Conservation (phyloP, 1,139 yeast species). For the Candida sp. region DNA sequence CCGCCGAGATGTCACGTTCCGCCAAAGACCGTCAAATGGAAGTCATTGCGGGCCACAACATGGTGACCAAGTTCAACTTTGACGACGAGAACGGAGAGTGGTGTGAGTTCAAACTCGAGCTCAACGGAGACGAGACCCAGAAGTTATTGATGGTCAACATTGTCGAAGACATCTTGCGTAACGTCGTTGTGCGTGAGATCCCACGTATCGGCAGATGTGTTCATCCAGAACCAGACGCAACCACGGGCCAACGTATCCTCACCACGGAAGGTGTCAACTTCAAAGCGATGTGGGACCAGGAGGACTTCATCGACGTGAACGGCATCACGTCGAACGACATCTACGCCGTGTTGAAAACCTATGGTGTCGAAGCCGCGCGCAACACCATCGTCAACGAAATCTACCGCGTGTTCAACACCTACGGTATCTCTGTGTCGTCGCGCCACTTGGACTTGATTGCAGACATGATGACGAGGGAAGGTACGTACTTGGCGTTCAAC, state of each 20-base stretch:
- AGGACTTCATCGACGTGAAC: constrained; percentile 88
- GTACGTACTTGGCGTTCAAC: constrained; percentile 94
- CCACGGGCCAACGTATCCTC: constrained; percentile 59
- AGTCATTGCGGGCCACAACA: constrained; percentile 72
- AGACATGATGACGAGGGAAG: constrained; percentile 99
- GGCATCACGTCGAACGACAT: constrained; percentile 92
- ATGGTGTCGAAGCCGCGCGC: constrained; percentile 99
- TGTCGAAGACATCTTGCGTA: constrained; percentile 89
- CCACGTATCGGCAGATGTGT: constrained; percentile 93
- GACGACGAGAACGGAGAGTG: constrained; percentile 90
- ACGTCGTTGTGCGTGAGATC: constrained; percentile 92
- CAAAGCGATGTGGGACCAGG: constrained; percentile 98
- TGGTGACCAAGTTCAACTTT: constrained; percentile 81
- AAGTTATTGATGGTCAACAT: constrained; percentile 97
- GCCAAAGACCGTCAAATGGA: constrained; percentile 89
- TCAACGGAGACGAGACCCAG: constrained; percentile 79
- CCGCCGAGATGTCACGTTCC: constrained; percentile 45
- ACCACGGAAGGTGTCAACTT: constrained; percentile 99
- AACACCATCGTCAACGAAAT: constrained; percentile 97
- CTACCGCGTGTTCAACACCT: constrained; percentile 93
- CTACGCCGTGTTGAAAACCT: constrained; percentile 85
- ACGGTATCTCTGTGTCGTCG: constrained; percentile 91
- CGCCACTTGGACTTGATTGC: constrained; percentile 98
- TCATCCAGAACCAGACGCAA: constrained; percentile 73
- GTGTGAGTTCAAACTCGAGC: constrained; percentile 89